Evolutionary conservation across 306 rosid species (phyloP).

Genomic region (Carpinus viminea): DNA sequence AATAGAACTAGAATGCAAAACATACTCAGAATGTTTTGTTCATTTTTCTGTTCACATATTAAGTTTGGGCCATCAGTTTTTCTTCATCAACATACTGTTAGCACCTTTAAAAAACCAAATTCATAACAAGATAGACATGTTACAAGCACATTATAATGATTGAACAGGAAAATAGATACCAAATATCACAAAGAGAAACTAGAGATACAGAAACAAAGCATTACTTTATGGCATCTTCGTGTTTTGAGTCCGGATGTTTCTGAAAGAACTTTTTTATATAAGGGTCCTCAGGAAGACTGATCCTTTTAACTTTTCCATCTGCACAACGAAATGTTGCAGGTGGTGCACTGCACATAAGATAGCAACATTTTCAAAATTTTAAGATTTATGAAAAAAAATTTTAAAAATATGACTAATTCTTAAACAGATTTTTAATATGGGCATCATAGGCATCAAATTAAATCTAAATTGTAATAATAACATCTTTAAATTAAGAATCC

Average conservation of each 20-base stretch:
- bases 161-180: constrained; percentile 9
- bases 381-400: background rate
- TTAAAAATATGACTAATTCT: background rate
- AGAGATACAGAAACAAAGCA: constrained; percentile 16
- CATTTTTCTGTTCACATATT: background rate
- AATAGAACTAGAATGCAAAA: background rate
- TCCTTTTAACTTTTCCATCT: constrained; percentile 58
- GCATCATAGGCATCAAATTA: constrained; percentile 2
- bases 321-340: constrained; percentile 78
- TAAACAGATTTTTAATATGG: background rate
- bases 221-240: constrained; percentile 75
- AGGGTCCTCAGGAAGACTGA: constrained; percentile 82
- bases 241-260: constrained; percentile 73
- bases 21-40: background rate
- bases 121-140: constrained; percentile 6
- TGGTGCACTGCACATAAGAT: constrained; percentile 53
- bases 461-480: background rate
- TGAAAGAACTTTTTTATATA: constrained; percentile 67
- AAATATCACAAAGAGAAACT: constrained; percentile 5
- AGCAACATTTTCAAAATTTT: background rate
- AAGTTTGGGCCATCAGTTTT: background rate
- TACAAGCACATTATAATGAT: constrained; percentile 5
- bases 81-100: background rate
- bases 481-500: background rate
- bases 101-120: constrained; percentile 15